A percentile compares a stretch with the other conserved stretches of the same genome.
These are phyloP conservation scores for Russula virescens DNA, from an alignment of 768 basidiomycete species.

Conservation along the genomic window DNA sequence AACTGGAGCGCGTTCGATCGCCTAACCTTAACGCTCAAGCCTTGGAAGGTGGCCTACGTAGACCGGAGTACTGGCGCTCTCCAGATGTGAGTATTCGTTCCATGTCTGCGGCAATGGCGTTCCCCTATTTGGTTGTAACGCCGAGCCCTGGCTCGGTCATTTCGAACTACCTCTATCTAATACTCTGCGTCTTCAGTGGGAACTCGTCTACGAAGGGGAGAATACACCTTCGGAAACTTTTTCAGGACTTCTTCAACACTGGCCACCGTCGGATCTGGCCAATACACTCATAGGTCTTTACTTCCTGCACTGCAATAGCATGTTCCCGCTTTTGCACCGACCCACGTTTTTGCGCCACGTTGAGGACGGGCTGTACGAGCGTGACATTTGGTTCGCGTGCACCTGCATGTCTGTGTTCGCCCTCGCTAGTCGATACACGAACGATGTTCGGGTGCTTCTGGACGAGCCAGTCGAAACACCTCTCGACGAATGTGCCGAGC, in stretches of 20 bases:
- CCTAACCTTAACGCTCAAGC: background rate
- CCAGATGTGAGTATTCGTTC: conserved; percentile 19
- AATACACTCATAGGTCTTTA: conserved; percentile 56
- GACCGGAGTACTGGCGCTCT: conserved; percentile 21
- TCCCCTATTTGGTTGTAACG: background rate
- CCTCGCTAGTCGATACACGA: conserved; percentile 28
- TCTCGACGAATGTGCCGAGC: conserved; percentile 27
- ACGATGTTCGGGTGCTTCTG: conserved; percentile 28
- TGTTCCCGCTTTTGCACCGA: conserved; percentile 64
- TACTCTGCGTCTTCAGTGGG: conserved; percentile 44
- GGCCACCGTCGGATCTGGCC: conserved; percentile 62
- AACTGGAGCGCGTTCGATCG: background rate
- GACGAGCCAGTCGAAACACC: conserved; percentile 29
- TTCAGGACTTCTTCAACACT: conserved; percentile 36
- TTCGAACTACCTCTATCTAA: background rate
- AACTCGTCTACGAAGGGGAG: conserved; percentile 47
- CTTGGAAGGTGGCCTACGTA: background rate
- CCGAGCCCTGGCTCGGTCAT: background rate
- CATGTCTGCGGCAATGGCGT: background rate
- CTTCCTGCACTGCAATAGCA: conserved; percentile 55
- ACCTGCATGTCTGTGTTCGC: conserved; percentile 30
- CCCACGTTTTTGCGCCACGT: conserved; percentile 64
- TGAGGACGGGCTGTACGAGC: conserved; percentile 47
- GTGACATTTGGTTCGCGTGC: conserved; percentile 32
- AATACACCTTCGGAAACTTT: conserved; percentile 30